These are phyloP conservation scores for Yamadazyma scolyti DNA, from an alignment of 805 yeast genomes.

Conservation along the genomic window DNA sequence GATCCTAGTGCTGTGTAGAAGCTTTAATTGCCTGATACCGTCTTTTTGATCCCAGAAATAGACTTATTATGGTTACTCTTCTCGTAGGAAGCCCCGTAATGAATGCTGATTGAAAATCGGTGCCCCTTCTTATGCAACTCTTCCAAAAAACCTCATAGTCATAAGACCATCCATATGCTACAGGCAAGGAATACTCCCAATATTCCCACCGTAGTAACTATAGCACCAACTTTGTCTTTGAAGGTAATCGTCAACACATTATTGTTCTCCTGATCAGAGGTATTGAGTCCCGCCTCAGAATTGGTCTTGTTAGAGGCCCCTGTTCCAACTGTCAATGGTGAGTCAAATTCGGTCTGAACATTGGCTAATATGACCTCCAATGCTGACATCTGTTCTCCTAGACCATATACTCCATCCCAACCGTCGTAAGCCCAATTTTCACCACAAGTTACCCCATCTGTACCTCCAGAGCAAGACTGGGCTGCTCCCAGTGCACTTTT, in stretches of 20 bases:
- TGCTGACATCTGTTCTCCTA: constrained; percentile 82
- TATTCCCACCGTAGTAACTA: constrained; percentile 72
- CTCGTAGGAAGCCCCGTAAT: no score
- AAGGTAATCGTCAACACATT: constrained; percentile 46
- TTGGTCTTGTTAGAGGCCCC: constrained; percentile 32
- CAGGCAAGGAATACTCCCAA: constrained; percentile 57
- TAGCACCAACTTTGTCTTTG: constrained; percentile 84
- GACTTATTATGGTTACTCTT: no score
- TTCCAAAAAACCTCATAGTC: no score
- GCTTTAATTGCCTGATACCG: no score
- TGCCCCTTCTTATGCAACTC: no score
- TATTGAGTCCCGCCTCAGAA: constrained; percentile 27
- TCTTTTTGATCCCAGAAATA: no score
- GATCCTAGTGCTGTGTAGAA: no score
- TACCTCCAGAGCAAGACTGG: constrained; percentile 73
- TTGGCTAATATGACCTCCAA: constrained; percentile 52
- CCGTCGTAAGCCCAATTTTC: constrained; percentile 58
- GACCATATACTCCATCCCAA: constrained; percentile 68
- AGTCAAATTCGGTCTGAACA: constrained; percentile 17
- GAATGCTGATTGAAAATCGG: no score
- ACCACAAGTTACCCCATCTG: constrained; percentile 84
- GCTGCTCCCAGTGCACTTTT: constrained; percentile 70
- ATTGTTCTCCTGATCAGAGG: constrained; percentile 31
- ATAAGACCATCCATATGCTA: constrained; percentile 76
- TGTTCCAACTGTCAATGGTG: constrained; percentile 25